Percentiles rank a stretch among this genome's conserved stretches.
Evolutionary conservation across 768 basidiomycete genomes (phyloP).

Genomic region (Pholiota microspora): DNA sequence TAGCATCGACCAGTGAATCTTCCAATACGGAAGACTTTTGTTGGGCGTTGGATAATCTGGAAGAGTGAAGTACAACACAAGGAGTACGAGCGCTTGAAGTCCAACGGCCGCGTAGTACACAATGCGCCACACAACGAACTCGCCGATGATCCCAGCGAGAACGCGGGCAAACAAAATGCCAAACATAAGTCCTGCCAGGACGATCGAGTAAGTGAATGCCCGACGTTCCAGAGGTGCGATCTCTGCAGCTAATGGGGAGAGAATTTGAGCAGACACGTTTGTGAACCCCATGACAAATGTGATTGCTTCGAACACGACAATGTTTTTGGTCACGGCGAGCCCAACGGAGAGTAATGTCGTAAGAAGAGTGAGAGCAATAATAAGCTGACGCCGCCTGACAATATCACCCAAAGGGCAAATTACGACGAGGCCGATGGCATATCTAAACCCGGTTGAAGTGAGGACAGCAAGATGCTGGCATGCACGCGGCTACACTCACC

Average conservation of each 20-base stretch:
- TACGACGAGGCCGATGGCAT: conserved; percentile 70
- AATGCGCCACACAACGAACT: conserved; percentile 69
- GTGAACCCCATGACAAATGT: conserved; percentile 67
- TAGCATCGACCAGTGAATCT: conserved; percentile 71
- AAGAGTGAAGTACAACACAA: conserved; percentile 57
- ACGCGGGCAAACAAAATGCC: conserved; percentile 75
- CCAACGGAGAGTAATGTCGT: conserved; percentile 66
- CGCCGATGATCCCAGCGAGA: conserved; percentile 67
- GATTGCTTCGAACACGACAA: conserved; percentile 60
- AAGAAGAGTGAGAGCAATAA: conserved; percentile 52
- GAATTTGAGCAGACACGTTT: conserved; percentile 74
- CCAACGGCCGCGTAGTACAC: conserved; percentile 77
- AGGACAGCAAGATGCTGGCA: neutral
- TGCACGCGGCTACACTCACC: conserved; percentile 33
- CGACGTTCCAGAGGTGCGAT: conserved; percentile 71
- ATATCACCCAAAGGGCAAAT: conserved; percentile 84
- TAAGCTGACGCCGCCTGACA: conserved; percentile 70
- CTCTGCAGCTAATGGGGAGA: conserved; percentile 76
- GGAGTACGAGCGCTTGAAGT: conserved; percentile 56
- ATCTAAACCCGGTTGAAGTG: conserved; percentile 35
- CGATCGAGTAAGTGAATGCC: conserved; percentile 72
- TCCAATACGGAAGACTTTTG: conserved; percentile 54
- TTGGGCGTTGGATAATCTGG: conserved; percentile 84
- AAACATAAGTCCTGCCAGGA: conserved; percentile 62
- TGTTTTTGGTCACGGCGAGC: conserved; percentile 57